These are phyloP conservation scores for Barnettozyma californica DNA, from an alignment of 805 yeast genomes.

Conservation along the genomic window DNA sequence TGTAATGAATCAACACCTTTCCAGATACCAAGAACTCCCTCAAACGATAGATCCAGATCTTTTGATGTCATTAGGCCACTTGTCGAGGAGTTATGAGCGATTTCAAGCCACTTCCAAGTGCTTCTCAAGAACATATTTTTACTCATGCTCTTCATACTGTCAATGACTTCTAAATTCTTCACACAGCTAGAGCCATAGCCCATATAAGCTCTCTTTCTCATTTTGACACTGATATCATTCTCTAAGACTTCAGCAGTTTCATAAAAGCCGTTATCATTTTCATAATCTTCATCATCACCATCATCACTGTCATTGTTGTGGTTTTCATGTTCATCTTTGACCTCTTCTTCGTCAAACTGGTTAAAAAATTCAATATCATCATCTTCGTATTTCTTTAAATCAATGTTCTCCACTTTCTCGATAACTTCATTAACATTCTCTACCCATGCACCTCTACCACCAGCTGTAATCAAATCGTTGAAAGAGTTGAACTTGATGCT, in stretches of 20 bases:
- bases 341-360: conserved; percentile 4
- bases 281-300: conserved; percentile 8
- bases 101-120: conserved; percentile 89
- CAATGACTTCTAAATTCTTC: conserved; percentile 55
- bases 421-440: conserved; percentile 29
- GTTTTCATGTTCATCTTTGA: conserved; percentile 1
- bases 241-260: conserved; percentile 43
- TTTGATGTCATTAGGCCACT: conserved; percentile 65
- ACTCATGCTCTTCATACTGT: conserved; percentile 45
- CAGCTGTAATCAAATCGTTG: conserved; percentile 59
- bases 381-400: conserved; percentile 10
- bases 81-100: conserved; percentile 59
- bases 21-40: conserved; percentile 92
- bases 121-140: conserved; percentile 54
- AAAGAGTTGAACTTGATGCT: conserved; percentile 60
- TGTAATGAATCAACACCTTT: conserved; percentile 54
- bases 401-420: conserved; percentile 17
- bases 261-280: conserved; percentile 23
- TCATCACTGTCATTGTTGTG: conserved; percentile 3
- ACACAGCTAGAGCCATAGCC: conserved; percentile 73
- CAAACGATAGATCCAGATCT: conserved; percentile 74
- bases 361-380: conserved; percentile 9
- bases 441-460: conserved; percentile 47
- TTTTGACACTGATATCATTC: conserved; percentile 70
- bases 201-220: conserved; percentile 61